Conservation (phyloP, 805 yeast genomes). For the Hanseniaspora lachancei region DNA sequence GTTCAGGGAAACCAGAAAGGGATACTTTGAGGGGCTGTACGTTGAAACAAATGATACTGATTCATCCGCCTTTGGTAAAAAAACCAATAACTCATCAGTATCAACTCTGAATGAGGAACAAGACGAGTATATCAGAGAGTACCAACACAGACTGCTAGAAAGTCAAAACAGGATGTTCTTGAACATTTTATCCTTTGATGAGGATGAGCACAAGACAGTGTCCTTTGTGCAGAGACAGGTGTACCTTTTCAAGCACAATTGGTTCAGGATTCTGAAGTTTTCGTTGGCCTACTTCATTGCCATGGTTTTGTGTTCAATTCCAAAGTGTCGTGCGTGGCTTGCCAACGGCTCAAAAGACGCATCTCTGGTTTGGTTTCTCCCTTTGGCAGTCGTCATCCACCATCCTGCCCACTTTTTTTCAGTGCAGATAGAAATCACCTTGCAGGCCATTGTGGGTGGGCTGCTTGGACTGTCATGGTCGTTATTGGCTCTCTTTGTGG, state of each 20-base stretch:
- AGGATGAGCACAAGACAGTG: neutral
- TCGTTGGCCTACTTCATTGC: constrained; percentile 32
- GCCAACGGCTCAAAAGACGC: constrained; percentile 20
- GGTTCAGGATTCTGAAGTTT: constrained; percentile 21
- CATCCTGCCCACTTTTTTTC: constrained; percentile 39
- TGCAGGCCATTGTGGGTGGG: constrained; percentile 30
- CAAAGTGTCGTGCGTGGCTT: constrained; percentile 32
- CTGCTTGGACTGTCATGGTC: constrained; percentile 36
- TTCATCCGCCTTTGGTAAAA: too few relatives aligned
- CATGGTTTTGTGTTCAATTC: constrained; percentile 29
- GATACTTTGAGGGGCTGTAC: constrained; percentile 6
- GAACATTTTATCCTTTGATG: neutral
- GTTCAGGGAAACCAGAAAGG: constrained; percentile 9
- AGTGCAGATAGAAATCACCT: constrained; percentile 35
- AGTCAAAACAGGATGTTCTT: neutral
- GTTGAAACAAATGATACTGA: neutral
- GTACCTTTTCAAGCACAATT: constrained; percentile 4
- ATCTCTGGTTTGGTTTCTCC: constrained; percentile 29
- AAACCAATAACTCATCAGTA: neutral
- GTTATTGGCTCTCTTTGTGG: constrained; percentile 31
- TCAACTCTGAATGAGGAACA: constrained; percentile 3
- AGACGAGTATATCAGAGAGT: constrained; percentile 12
- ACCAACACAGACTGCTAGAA: constrained; percentile 14
- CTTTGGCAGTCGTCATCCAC: constrained; percentile 32
- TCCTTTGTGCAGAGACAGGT: neutral